Conservation (phyloP, 352 stramenopile species). For the Globisporangium camurandrum region DNA sequence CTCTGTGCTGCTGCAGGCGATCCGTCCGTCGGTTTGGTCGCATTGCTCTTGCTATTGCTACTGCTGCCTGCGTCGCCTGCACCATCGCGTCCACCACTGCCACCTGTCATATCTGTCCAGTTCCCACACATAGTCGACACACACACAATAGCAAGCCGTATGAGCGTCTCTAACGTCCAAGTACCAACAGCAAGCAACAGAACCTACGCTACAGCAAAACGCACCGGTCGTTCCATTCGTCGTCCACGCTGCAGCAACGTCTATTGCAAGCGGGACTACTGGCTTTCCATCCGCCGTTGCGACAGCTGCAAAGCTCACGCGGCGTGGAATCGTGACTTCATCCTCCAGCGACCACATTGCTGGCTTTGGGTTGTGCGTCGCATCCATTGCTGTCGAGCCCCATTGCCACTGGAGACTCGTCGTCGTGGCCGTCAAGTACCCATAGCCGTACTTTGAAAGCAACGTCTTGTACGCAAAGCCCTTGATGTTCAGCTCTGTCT, state of each 20-base stretch:
- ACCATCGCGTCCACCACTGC: conserved; percentile 9
- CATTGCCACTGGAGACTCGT: conserved; percentile 50
- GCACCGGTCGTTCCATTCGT: no score
- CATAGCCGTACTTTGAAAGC: conserved; percentile 71
- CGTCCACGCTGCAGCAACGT: conserved; percentile 15
- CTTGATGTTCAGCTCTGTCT: conserved; percentile 38
- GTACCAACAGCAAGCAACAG: neutral
- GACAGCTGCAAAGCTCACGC: conserved; percentile 15
- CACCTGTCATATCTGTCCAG: conserved; percentile 3
- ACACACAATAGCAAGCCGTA: neutral
- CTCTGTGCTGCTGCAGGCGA: conserved; percentile 1
- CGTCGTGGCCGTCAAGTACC: conserved; percentile 55
- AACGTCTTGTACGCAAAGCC: conserved; percentile 50
- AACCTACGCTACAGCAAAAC: neutral
- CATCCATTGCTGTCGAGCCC: conserved; percentile 42
- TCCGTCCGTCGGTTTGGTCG: neutral
- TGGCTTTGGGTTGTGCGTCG: conserved; percentile 28
- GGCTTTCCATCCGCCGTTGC: conserved; percentile 30
- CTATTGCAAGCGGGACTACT: conserved; percentile 25
- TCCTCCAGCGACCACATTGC: conserved; percentile 43
- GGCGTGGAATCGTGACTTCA: conserved; percentile 32
- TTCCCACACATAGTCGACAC: neutral
- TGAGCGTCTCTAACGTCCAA: neutral
- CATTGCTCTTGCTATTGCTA: neutral
- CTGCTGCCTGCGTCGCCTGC: neutral